Evolutionary conservation across 2,329 filamentous ascomycete genomes (phyloP).

Genomic region (Trichoderma sp.): DNA sequence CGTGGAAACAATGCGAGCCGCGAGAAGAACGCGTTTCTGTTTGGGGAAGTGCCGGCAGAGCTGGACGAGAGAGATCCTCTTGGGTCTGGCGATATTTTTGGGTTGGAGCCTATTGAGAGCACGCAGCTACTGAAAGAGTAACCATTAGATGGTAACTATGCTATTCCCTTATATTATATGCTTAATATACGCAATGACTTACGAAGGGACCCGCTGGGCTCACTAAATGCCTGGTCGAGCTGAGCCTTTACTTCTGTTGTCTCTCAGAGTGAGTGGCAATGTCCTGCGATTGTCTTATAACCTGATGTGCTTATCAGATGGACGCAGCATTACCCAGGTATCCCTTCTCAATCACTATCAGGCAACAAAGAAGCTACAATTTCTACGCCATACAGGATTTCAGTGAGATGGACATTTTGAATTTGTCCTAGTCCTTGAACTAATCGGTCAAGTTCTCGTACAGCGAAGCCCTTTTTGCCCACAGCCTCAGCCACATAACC

Average conservation of each 20-base stretch:
- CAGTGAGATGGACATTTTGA: conserved; percentile 1
- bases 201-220: too few species aligned
- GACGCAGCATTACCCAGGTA: not conserved
- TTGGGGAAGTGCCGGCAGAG: conserved; percentile 54
- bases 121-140: conserved; percentile 34
- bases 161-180: not conserved
- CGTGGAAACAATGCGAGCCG: conserved; percentile 50
- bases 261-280: not conserved
- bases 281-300: not conserved
- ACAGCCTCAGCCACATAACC: not conserved
- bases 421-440: conserved; percentile 9
- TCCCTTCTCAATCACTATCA: too few species aligned
- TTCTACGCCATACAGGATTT: not conserved
- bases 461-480: not conserved
- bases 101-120: conserved; percentile 52
- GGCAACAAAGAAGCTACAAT: not conserved
- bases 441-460: not conserved
- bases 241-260: not conserved
- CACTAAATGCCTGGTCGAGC: not conserved
- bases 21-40: conserved; percentile 61
- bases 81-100: conserved; percentile 56
- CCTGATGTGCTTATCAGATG: not conserved
- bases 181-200: not conserved
- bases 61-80: conserved; percentile 42
- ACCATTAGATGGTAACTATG: not conserved